A percentile compares a stretch with the other conserved stretches of the same genome.
Evolutionary conservation across 2,329 filamentous ascomycete species (phyloP).

Genomic region (Thielaviopsis ethacetica): DNA sequence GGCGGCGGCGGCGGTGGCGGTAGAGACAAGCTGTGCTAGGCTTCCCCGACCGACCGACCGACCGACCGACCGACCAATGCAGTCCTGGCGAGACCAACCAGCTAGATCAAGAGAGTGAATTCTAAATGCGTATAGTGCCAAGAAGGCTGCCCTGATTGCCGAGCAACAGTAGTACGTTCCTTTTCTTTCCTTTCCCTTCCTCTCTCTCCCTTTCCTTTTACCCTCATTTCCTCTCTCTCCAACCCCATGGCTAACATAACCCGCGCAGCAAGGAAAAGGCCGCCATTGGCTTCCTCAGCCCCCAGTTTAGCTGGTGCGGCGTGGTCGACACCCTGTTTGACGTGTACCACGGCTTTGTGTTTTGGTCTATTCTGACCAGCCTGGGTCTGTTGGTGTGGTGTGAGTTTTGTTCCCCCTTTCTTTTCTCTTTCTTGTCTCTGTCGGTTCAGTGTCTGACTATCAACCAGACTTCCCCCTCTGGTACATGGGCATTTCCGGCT

Average conservation of each 20-base stretch:
- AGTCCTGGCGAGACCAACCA: too few relatives aligned
- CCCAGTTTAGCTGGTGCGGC: constrained; percentile 56
- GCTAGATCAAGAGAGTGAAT: constrained; percentile 7
- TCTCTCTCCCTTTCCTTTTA: neutral
- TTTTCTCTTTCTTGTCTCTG: neutral
- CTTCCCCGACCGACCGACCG: constrained; percentile 12
- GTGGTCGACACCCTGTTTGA: constrained; percentile 71
- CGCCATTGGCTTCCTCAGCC: constrained; percentile 50
- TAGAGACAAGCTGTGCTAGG: constrained; percentile 3
- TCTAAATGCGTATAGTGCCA: constrained; percentile 23
- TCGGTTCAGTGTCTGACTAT: neutral
- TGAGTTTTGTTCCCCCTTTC: constrained; percentile 30
- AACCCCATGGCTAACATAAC: constrained; percentile 3
- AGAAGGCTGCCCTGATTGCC: constrained; percentile 7
- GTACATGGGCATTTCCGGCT: constrained; percentile 98
- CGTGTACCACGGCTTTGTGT: constrained; percentile 90
- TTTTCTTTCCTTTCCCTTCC: constrained; percentile 19
- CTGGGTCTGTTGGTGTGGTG: constrained; percentile 86
- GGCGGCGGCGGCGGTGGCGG: too few relatives aligned
- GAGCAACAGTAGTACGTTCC: constrained; percentile 19
- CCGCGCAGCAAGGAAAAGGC: constrained; percentile 54
- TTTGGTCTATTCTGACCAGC: constrained; percentile 89
- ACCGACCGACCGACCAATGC: too few relatives aligned
- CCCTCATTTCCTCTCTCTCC: neutral
- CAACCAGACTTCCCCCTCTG: constrained; percentile 75